Evolutionary conservation across 2,329 filamentous ascomycete genomes (phyloP), one percentile per base, ranked within the genome.

Genomic region (Pseudocercospora vitis): DNA sequence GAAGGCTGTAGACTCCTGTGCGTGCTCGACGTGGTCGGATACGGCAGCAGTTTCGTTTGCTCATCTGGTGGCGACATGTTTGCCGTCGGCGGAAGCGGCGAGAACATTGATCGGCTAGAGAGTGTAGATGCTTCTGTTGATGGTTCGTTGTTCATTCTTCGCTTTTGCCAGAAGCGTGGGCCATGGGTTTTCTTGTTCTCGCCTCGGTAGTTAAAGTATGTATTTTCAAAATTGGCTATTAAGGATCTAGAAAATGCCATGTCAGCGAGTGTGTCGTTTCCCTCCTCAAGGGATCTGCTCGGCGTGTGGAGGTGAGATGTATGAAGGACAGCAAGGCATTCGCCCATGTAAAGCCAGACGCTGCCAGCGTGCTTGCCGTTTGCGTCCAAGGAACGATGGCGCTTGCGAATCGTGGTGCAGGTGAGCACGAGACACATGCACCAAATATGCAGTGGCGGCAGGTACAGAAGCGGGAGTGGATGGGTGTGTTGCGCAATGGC

Each of bases 211-310:
- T 52, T 45, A 53, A 54, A 50, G 39, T 40, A 55, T 39, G 60
- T 51, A 33, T 33, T 56, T 56, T 62, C 55, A 55, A 58, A 61
- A 53, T 37, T 58, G 55, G 63, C 58, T 46, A 58, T 57, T 59
- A 68, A 65, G 12, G 64, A 67, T 62, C 66, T 67, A 42, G 51
- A 46, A 11, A 56, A 56, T 53, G 58, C 24, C 65, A 65, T 65
- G 60, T 65, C 53, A 66, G 65, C 33, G 21, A 40, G 39, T 44
- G 37, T 44, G 35, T 29, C n/a, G 55, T 24, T 42, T 33, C 31
- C 16, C 31, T 12, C 26, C 24, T 18, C 23, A 45, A 35, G 19
- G n/a, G 24, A 42, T 7, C 7, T 9, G 18, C 19, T 26, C 19
- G 14, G 32, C 23, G 35, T 26, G 18, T 8, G 39, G 46, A 23